phyloP scores from a whole-genome alignment of 192 early-diverging fungal genomes.

The Haplosporangium gracile region DNA sequence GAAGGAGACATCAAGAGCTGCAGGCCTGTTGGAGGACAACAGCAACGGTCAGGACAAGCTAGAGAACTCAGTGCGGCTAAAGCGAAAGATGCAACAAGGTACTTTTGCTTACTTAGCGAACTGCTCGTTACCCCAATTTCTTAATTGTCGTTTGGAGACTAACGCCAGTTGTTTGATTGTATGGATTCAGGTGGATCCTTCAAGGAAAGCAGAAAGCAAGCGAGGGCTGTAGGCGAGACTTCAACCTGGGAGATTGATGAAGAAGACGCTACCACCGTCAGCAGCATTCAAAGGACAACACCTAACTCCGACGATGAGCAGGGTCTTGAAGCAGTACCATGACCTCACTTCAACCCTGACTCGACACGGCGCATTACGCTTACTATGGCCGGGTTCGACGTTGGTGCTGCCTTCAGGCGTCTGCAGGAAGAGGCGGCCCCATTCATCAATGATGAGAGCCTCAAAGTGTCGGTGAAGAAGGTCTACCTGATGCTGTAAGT shows the following conservation, averaged over 20 bases:
- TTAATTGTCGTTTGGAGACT: neutral
- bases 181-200: neutral
- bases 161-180: neutral
- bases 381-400: conserved; percentile 8
- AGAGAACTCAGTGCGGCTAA: neutral
- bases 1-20: conserved; percentile 17
- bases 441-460: conserved; percentile 12
- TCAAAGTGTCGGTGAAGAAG: neutral
- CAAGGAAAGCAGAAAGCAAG: neutral
- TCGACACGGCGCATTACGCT: conserved; percentile 7
- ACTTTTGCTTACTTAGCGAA: neutral
- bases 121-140: neutral
- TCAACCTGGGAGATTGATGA: conserved; percentile 12
- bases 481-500: conserved; percentile 10
- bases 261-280: neutral
- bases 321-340: neutral
- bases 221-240: conserved; percentile 10
- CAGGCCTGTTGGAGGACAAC: conserved; percentile 3
- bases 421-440: conserved; percentile 10
- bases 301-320: neutral
- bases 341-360: conserved; percentile 3
- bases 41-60: neutral
- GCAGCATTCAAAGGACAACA: neutral
- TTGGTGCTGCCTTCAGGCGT: conserved; percentile 16
- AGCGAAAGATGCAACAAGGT: conserved; percentile 2